A percentile compares a stretch with the other conserved stretches of the same genome.
Conservation (phyloP, 306 rosid species). For the Trichosanthes truncata region DNA sequence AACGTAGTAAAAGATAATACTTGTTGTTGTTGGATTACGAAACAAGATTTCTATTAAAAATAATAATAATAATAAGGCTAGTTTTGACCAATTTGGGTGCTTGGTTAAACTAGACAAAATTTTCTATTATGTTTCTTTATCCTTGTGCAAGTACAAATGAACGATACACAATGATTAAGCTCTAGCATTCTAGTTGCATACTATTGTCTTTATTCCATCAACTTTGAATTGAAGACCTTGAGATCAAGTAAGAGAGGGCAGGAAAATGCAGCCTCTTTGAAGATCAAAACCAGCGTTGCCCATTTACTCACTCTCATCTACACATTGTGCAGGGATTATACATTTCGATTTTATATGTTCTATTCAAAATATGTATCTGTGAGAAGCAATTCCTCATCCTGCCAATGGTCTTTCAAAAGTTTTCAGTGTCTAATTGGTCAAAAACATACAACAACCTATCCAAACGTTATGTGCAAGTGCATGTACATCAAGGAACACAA, state of each 20-base stretch:
- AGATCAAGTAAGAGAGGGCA: background rate
- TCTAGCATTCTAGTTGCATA: background rate
- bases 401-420: background rate
- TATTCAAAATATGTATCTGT: background rate
- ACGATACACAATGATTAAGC: background rate
- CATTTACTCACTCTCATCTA: background rate
- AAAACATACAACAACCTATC: background rate
- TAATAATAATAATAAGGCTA: background rate
- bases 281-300: background rate
- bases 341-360: background rate
- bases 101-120: background rate
- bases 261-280: background rate
- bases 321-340: background rate
- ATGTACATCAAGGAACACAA: background rate
- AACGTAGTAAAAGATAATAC: background rate
- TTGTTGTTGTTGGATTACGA: background rate
- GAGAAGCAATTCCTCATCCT: background rate
- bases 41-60: background rate
- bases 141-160: background rate
- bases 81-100: background rate
- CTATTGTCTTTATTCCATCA: background rate
- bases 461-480: background rate
- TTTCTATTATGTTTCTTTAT: background rate
- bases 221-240: background rate
- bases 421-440: background rate